Base-by-base conservation (phyloP, 2,329 filamentous ascomycete genomes). In the Drechslerella dactyloides region DNA sequence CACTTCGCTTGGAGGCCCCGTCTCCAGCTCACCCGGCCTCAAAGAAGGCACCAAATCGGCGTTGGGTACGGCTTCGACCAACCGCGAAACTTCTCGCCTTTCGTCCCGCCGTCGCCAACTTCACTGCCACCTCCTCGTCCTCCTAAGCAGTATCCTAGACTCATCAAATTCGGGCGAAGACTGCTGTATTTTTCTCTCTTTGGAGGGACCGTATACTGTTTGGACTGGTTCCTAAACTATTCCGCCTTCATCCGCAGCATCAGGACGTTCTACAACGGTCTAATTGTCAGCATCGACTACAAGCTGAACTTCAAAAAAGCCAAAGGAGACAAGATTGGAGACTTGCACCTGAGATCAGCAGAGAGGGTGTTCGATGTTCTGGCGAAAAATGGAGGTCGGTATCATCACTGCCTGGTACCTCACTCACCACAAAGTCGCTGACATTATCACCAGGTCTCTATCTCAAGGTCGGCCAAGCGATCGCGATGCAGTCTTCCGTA, bases 401-500 rank as follows among this genome's bases (percentile, higher is more conserved):
- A 51, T 23, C 33, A 13, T 4, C 24, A 24, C 17, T 37, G 23
- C 24, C 40, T 2, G 13, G 40, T 5, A 19, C 40, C 3, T 13
- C 19, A 23, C 40, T 15, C 3, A 15, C 15, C 3, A 23, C 15
- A 17, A 19, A n/a, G n/a, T 19, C 6, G 17, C 46, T 51, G 46
- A 51, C 40, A 17, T 53, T 15, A 7, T 35, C 2, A 21, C 23
- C n/a, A 52, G 46, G 46, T n/a, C 81, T 99, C 17, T 99, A 97
- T 78, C 84, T 97, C 78, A 99, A 99, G 84, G 97, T 99, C 68
- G 94, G 94, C 0, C 94, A 99, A 83, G 94, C 94, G 2, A 93
- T 99, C 75, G 94, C 93, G 13, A 97, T 97, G 94, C 94, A 99
- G 83, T 93, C 90, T 75, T 93, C 93, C 0, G 88, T 97, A 24